A percentile compares a stretch with the other conserved stretches of the same genome.
Evolutionary conservation across 495 filamentous ascomycete species (phyloP).

Genomic region (Penicillium herquei): DNA sequence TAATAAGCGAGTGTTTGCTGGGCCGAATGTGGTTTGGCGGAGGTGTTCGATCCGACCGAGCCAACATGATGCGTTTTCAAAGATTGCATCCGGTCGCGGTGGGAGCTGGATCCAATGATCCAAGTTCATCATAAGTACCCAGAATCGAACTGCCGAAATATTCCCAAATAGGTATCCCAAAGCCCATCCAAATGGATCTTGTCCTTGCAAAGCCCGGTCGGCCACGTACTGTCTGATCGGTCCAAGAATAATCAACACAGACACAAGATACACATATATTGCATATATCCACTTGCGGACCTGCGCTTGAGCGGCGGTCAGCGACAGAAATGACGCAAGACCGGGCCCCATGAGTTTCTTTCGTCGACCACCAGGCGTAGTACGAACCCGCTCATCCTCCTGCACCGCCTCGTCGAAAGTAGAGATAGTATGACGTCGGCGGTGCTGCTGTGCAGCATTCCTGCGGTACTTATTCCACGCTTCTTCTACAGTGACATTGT

Average conservation of each 20-base stretch:
- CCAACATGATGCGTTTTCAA: constrained; percentile 34
- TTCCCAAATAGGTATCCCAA: constrained; percentile 87
- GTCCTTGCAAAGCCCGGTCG: constrained; percentile 60
- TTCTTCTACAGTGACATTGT: constrained; percentile 26
- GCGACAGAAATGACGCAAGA: constrained; percentile 69
- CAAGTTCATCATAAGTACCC: constrained; percentile 62
- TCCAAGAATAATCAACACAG: constrained; percentile 62
- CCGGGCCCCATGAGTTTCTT: constrained; percentile 66
- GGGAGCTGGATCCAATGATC: constrained; percentile 77
- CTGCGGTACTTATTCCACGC: constrained; percentile 16
- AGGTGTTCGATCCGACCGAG: constrained; percentile 59
- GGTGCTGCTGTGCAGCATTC: constrained; percentile 26
- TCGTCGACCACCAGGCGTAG: constrained; percentile 62
- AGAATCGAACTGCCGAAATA: constrained; percentile 62
- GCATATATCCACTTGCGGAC: constrained; percentile 83
- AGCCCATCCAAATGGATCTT: constrained; percentile 91
- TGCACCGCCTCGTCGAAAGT: constrained; percentile 34
- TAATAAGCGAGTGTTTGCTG: constrained; percentile 77
- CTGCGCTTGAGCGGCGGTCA: constrained; percentile 75
- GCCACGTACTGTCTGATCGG: constrained; percentile 69
- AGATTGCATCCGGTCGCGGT: constrained; percentile 37
- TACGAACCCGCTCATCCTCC: constrained; percentile 38
- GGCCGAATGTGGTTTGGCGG: constrained; percentile 58
- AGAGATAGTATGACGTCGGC: constrained; percentile 57
- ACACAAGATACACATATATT: constrained; percentile 66